Percentiles rank a stretch among this genome's conserved stretches.
phyloP scores from a whole-genome alignment of 257 asterid species.

The Salvia rosmarinus region DNA sequence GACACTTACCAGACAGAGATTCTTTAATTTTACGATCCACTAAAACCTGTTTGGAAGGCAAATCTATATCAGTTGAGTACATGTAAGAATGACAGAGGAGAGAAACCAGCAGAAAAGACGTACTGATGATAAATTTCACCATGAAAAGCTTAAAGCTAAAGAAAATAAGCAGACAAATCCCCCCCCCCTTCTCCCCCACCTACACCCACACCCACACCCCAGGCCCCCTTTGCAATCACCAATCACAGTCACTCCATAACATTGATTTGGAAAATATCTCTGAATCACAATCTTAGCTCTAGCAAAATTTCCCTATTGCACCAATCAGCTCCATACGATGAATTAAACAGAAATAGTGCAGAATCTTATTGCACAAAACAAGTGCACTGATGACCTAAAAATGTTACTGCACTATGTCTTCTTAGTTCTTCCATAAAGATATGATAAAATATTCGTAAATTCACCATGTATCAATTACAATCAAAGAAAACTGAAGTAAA shows the following conservation, averaged over 20 bases:
- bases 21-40: slow-evolving; percentile 58
- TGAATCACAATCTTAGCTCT: slow-evolving; percentile 1
- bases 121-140: slow-evolving; percentile 15
- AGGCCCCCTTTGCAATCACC: slow-evolving; percentile 14
- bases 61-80: slow-evolving; percentile 23
- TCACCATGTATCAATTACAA: not conserved
- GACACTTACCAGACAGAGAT: slow-evolving; percentile 52
- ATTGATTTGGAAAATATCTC: slow-evolving; percentile 8
- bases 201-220: not conserved
- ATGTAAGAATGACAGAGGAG: slow-evolving; percentile 18
- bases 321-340: not conserved
- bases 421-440: too few species aligned
- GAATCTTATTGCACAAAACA: slow-evolving; percentile 3
- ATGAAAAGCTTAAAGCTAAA: not conserved
- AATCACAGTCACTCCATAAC: not conserved
- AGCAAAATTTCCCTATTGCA: slow-evolving; percentile 5
- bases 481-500: slow-evolving; percentile 3
- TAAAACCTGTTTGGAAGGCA: slow-evolving; percentile 56
- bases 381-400: not conserved
- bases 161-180: not conserved
- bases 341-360: not conserved
- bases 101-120: not conserved
- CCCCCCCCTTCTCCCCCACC: too few species aligned
- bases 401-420: slow-evolving; percentile 11
- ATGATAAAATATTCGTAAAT: not conserved